Percentiles rank a stretch among this genome's conserved stretches.
These are phyloP conservation scores for Emergomyces orientalis DNA, from an alignment of 2,329 filamentous ascomycete genomes.

Conservation along the genomic window DNA sequence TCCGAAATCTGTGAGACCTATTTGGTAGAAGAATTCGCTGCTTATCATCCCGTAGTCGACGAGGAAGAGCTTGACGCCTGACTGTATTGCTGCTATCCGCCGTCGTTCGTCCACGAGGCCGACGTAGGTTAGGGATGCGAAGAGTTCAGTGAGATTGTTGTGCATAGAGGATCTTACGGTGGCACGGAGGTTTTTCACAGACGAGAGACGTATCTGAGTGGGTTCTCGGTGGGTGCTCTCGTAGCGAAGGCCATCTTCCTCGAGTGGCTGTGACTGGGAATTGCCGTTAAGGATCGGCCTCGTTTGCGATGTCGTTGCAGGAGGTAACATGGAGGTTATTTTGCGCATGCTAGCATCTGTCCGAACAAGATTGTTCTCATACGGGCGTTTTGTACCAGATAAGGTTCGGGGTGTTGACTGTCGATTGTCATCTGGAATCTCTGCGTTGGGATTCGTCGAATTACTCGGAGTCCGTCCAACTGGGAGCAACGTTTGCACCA, in stretches of 20 bases:
- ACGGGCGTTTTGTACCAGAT: slow-evolving; percentile 44
- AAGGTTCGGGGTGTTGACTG: slow-evolving; percentile 31
- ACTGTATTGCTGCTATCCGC: slow-evolving; percentile 84
- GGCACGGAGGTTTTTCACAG: slow-evolving; percentile 73
- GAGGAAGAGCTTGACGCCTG: slow-evolving; percentile 82
- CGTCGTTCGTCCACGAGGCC: slow-evolving; percentile 81
- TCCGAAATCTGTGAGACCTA: slow-evolving; percentile 88
- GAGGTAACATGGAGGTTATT: slow-evolving; percentile 91
- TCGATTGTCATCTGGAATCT: slow-evolving; percentile 22
- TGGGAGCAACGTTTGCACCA: slow-evolving; percentile 82
- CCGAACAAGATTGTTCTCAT: slow-evolving; percentile 81
- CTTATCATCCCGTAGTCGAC: slow-evolving; percentile 84
- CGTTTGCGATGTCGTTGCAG: slow-evolving; percentile 35
- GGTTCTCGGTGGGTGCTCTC: slow-evolving; percentile 60
- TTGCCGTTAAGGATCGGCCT: slow-evolving; percentile 26
- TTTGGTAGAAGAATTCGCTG: slow-evolving; percentile 90
- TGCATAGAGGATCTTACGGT: slow-evolving; percentile 75
- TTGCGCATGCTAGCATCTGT: slow-evolving; percentile 85
- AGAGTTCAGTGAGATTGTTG: slow-evolving; percentile 73
- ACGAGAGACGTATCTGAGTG: slow-evolving; percentile 65
- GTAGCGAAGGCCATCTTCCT: slow-evolving; percentile 55
- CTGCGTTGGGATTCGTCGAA: slow-evolving; percentile 10
- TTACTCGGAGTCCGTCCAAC: slow-evolving; percentile 41
- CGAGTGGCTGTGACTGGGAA: slow-evolving; percentile 21
- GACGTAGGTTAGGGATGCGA: slow-evolving; percentile 83